Evolutionary conservation across 2,329 filamentous ascomycete species (phyloP).

Genomic region (Aspergillus intermedius): DNA sequence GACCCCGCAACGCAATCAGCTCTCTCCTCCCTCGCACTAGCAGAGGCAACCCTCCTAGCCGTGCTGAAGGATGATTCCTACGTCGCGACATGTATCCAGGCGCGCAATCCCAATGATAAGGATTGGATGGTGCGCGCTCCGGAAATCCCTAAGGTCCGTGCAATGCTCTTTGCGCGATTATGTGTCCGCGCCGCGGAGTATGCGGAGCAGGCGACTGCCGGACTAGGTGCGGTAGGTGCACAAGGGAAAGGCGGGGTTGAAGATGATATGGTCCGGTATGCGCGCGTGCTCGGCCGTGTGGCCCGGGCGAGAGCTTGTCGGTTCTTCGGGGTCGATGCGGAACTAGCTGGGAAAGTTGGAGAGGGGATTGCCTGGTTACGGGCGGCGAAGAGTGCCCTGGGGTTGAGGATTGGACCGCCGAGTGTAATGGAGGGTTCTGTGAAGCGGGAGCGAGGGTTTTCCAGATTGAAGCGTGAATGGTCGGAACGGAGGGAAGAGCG

Average conservation of each 20-base stretch:
- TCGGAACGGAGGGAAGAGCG: constrained; percentile 72
- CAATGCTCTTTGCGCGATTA: constrained; percentile 77
- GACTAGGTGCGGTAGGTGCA: constrained; percentile 36
- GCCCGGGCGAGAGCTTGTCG: constrained; percentile 79
- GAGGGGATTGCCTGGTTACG: constrained; percentile 80
- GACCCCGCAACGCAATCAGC: constrained; percentile 37
- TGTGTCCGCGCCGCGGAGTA: constrained; percentile 87
- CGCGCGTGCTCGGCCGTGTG: constrained; percentile 66
- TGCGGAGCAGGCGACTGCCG: constrained; percentile 62
- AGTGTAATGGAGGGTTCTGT: constrained; percentile 39
- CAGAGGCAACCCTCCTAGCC: constrained; percentile 82
- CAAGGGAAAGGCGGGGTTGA: constrained; percentile 43
- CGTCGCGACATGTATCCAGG: constrained; percentile 71
- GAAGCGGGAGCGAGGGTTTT: constrained; percentile 28
- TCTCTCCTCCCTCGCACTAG: constrained; percentile 57
- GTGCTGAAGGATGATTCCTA: constrained; percentile 95
- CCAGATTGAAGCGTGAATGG: constrained; percentile 65
- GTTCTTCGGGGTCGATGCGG: constrained; percentile 85
- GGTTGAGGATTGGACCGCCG: constrained; percentile 47
- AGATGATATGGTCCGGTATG: constrained; percentile 63
- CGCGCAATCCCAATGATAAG: constrained; percentile 72
- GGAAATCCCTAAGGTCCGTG: constrained; percentile 79
- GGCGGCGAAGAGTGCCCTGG: constrained; percentile 69
- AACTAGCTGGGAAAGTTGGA: constrained; percentile 72
- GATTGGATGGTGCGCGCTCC: constrained; percentile 97